Conservation (phyloP, 23 red algal genomes). For the Gracilaria gracilis region DNA sequence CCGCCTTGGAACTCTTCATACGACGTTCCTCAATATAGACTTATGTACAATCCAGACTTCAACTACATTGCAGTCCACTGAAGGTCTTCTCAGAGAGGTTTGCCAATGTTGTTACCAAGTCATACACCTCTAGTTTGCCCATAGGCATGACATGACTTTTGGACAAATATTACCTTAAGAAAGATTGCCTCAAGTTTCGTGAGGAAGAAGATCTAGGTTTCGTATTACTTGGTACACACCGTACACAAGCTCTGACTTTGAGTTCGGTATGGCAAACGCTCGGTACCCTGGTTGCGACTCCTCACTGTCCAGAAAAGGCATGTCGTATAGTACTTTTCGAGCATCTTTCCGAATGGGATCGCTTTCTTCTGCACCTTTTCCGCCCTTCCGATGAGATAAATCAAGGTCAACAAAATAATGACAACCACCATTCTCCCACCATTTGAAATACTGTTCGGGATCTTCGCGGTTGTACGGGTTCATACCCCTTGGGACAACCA, state of each 20-base stretch:
- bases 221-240: conserved; percentile 33
- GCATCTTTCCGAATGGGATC: conserved; percentile 28
- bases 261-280: conserved; percentile 25
- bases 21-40: too few species aligned
- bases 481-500: conserved; percentile 1
- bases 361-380: background rate
- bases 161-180: too few species aligned
- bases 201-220: conserved; percentile 20
- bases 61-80: too few species aligned
- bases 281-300: conserved; percentile 35
- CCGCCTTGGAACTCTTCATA: too few species aligned
- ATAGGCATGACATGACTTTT: too few species aligned
- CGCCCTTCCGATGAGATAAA: conserved; percentile 1
- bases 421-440: conserved; percentile 15
- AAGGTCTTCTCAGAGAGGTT: too few species aligned
- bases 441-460: conserved; percentile 45
- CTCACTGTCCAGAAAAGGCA: conserved; percentile 39
- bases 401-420: conserved; percentile 42
- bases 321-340: background rate
- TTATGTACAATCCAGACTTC: too few species aligned
- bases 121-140: too few species aligned
- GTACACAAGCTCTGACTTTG: conserved; percentile 30
- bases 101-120: too few species aligned
- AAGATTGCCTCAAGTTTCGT: background rate
- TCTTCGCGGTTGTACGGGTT: conserved; percentile 53